Base-by-base conservation (phyloP, 306 rosid genomes). In the Castanea crenata region DNA sequence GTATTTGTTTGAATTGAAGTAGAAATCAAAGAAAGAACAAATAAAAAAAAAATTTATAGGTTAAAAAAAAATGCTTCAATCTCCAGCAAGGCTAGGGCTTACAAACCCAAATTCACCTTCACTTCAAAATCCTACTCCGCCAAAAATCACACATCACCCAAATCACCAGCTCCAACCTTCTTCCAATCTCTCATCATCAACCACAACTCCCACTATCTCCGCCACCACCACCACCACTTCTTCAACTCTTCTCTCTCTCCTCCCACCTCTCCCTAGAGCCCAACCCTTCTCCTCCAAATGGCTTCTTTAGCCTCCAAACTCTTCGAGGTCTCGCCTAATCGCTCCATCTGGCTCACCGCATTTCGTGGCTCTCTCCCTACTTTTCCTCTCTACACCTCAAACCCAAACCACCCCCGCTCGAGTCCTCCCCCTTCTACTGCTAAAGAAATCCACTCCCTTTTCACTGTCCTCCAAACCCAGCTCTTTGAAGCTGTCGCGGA, bases 201-300 rank as follows among this genome's bases (percentile, higher is more conserved):
- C 16, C 54, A 49, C 54, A 1, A 3, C 1, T 14, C 6, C 90
- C 19, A 64, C 74, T 8, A 41, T 41, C 46, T 41, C 46, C 15
- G 9, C 80, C 76, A 80, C 84, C 64, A 69, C 86, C 20, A 31
- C 93, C 4, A n/a, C 86, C 5, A 75, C 86, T 25, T 86, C 92
- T 5, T 71, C 87, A 5, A 86, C 91, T 11, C 92, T 92, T 18
- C 89, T 92, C 56, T 88, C 97, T 62, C 97, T 92, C 68, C 94
- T 94, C 74, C 91, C 97, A 10, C 97, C 99, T 1, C 97, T 92
- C 56, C 97, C 95, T 5, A 80, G 97, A 85, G 97, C 97, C 6
- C 97, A 92, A 86, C 97, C 73, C 90, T 92, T 71, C 97, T 94
- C 57, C 65, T 44, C n/a, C 97, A 94, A 82, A 94, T 92, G 98